Evolutionary conservation across 495 filamentous ascomycete species (phyloP), one percentile per base, ranked within the genome.

Genomic region (Hypoxylon perforatum): DNA sequence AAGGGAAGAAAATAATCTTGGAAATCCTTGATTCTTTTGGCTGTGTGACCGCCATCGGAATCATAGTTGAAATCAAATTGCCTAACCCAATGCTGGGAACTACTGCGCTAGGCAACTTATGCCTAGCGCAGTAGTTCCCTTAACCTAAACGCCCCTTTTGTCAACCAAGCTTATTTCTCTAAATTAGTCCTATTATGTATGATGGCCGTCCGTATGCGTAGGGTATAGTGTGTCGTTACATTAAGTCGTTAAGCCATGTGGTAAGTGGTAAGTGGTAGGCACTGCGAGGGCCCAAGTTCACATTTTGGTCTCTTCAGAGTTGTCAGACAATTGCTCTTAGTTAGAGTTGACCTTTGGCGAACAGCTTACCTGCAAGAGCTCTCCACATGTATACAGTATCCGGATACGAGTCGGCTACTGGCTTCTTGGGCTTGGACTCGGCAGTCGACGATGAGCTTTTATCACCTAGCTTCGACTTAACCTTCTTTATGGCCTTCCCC

Each of bases 331-430:
- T 15, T 36, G 14, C 14, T 8, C 12, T 11, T 3, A 0, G 19
- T 12, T 28, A 0, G n/a, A 6, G n/a, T 18, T n/a, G 0, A 10
- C 5, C 22, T 19, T 33, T 3, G 2, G 19, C 22, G 9, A 28
- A 10, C 25, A 4, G 1, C 65, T 53, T 61, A 69, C 66, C 66
- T 18, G 57, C 66, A 9, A 69, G 30, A 28, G 61, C 28, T 44
- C 22, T 56, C 66, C 61, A 69, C 66, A 69, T 69, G 28, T 39
- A 65, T 4, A 2, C 5, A 0, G 52, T 53, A 23, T 69, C 66
- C 15, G 66, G 66, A 10, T 69, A 69, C 6, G 22, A 35, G 28
- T 58, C 52, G 5, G 1, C 2, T 5, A 1, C 56, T 4, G 22
- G 57, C 0, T 9, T 38, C 28, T 44, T 55, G 10, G 55, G 33